Percentiles rank a stretch among this genome's conserved stretches.
Evolutionary conservation across 805 yeast genomes (phyloP).

Genomic region (Lachancea kluyveri): DNA sequence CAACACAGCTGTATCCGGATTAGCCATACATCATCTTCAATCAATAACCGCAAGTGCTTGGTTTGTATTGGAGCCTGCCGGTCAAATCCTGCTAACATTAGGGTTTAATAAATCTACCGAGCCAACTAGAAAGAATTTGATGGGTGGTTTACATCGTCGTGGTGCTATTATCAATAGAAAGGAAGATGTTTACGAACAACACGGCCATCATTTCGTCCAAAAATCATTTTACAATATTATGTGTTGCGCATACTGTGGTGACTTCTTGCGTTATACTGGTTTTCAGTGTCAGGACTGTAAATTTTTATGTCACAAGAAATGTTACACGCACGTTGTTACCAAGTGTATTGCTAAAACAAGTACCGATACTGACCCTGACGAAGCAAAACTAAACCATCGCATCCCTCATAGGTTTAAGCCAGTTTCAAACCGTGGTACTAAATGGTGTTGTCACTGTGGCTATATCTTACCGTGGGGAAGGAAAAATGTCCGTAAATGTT

Average conservation of each 20-base stretch:
- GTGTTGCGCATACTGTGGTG: conserved; percentile 98
- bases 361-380: conserved; percentile 63
- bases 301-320: conserved; percentile 73
- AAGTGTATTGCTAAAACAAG: conserved; percentile 77
- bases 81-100: conserved; percentile 73
- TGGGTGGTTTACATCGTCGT: conserved; percentile 82
- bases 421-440: conserved; percentile 87
- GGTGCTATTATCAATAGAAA: conserved; percentile 96
- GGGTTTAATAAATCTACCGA: conserved; percentile 68
- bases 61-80: conserved; percentile 92
- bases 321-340: conserved; percentile 74
- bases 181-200: conserved; percentile 82
- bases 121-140: conserved; percentile 38
- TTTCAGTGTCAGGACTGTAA: conserved; percentile 82
- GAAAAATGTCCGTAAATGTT: conserved; percentile 86
- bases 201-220: conserved; percentile 95
- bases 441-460: conserved; percentile 99
- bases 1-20: too few relatives aligned
- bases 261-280: conserved; percentile 82
- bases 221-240: conserved; percentile 92
- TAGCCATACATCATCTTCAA: conserved; percentile 1
- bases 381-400: conserved; percentile 82
- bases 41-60: conserved; percentile 60
- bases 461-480: conserved; percentile 92
- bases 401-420: conserved; percentile 96